Base-by-base conservation (phyloP, 805 yeast species). In the Candida suzukii region DNA sequence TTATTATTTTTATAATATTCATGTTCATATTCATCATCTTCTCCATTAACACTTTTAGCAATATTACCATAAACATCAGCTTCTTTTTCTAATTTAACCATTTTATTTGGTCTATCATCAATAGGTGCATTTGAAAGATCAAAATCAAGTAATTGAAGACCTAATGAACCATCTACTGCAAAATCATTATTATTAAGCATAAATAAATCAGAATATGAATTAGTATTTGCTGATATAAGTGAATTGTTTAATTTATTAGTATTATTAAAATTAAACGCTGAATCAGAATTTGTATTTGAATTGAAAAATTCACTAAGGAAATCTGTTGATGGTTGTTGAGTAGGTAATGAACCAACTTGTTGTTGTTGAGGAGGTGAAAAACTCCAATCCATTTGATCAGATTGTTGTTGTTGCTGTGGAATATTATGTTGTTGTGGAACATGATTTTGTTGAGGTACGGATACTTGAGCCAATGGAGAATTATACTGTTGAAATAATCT, bases 141-240 rank as follows among this genome's bases (percentile, higher is more conserved):
- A 53, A 70, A 66, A 41, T 76, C 83, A 42, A 83, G 60, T 51
- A 83, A 71, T 2, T 85, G 88, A 41, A 84, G 62, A 1, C 91
- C 91, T 32, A 83, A 61, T 0, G 91, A 84, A 1, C 88, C 91
- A 61, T 84, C 93, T 3, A 87, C 87, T n/a, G 83, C 84, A 57
- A 80, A 83, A 43, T 81, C 88, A 27, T 31, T 31, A 3, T 22
- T 3, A 42, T 57, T 58, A 32, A 60, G 30, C 61, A 60, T 56
- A 39, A 62, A 38, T 26, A 61, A 41, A 42, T 60, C 66, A 2
- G 59, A 46, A 33, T 54, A 54, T 2, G 63, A 54, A 19, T 56
- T 53, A 17, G 48, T 40, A 14, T 35, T 39, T 5, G 4, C 16
- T 5, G 10, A 14, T n/a, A 9, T 18, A 29, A 11, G 7, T 8